Evolutionary conservation across 768 basidiomycete genomes (phyloP).

Genomic region (Termitomyces heimii): DNA sequence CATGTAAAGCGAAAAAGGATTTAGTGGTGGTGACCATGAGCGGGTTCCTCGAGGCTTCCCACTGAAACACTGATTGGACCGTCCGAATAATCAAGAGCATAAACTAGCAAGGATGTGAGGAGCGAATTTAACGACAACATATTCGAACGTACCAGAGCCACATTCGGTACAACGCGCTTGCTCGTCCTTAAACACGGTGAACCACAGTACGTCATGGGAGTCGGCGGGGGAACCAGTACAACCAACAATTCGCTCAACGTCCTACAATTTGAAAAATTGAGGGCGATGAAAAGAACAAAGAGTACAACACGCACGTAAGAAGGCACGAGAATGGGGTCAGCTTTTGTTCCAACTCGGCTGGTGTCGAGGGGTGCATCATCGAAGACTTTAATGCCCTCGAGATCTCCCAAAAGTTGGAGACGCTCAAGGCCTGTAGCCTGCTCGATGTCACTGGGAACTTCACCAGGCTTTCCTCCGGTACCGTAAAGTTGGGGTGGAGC

Average conservation of each 20-base stretch:
- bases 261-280: constrained; percentile 34
- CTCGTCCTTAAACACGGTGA: constrained; percentile 59
- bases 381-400: constrained; percentile 87
- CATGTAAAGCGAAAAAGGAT: background rate
- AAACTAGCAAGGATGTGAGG: constrained; percentile 38
- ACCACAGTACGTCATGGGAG: constrained; percentile 92
- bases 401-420: constrained; percentile 84
- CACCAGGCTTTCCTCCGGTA: constrained; percentile 63
- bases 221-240: constrained; percentile 95
- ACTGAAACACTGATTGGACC: constrained; percentile 3
- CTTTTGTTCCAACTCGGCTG: constrained; percentile 80
- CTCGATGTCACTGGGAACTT: constrained; percentile 77
- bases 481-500: constrained; percentile 66
- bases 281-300: background rate
- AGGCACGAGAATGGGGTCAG: constrained; percentile 81
- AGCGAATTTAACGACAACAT: background rate
- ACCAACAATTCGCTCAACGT: constrained; percentile 78
- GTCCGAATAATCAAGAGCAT: constrained; percentile 53
- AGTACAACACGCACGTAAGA: constrained; percentile 59
- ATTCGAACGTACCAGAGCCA: constrained; percentile 69
- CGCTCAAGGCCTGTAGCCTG: constrained; percentile 98
- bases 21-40: constrained; percentile 7
- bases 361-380: constrained; percentile 82
- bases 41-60: background rate
- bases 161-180: constrained; percentile 86